Base-by-base conservation (phyloP, 495 filamentous ascomycete genomes). In the Clavariopsis aquatica region DNA sequence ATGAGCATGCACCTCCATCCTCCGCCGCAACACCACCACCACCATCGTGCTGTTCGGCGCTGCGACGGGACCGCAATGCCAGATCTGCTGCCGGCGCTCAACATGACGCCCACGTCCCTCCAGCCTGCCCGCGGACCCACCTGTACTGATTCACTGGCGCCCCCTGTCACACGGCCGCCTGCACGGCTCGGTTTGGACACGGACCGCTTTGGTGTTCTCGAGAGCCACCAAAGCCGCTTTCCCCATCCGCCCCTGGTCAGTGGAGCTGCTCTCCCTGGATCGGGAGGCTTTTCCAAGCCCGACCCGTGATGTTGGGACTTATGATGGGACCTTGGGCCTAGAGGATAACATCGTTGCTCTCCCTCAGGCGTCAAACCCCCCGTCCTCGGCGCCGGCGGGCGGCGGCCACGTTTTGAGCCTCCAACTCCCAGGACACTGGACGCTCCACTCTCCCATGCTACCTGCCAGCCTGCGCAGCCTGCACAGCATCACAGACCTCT, bases 391-490 rank as follows among this genome's bases (percentile, higher is more conserved):
- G 51, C 52, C 58, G n/a, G n/a, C n/a, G 57, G 65, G 60, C 58
- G 67, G 67, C 67, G 67, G 43, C 68, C 68, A 70, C 68, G 68
- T 70, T 70, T 52, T 60, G 68, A 70, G 68, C 68, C 68, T 65
- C 63, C 58, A 31, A 45, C 58, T 49, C 23, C 68, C 68, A 56
- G 46, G 47, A 59, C 58, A n/a, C 31, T 55, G 68, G 68, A 60
- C 20, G 64, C 49, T 31, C 46, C 31, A 26, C 23, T 24, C 59
- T 34, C 26, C 43, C 36, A 22, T 51, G 26, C 23, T 55, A 28
- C 38, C 26, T 29, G 55, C 41, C 38, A 46, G 46, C 63, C 47
- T 24, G 55, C 51, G 47, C 34, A 26, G 52, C 31, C 13, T 13
- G n/a, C n/a, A n/a, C n/a, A n/a, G 19, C 49, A 45, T 54, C 15